Percentiles rank a stretch among this genome's conserved stretches.
Conservation (phyloP, 1,284 basidiomycete genomes). For the Papiliotrema flavescens region DNA sequence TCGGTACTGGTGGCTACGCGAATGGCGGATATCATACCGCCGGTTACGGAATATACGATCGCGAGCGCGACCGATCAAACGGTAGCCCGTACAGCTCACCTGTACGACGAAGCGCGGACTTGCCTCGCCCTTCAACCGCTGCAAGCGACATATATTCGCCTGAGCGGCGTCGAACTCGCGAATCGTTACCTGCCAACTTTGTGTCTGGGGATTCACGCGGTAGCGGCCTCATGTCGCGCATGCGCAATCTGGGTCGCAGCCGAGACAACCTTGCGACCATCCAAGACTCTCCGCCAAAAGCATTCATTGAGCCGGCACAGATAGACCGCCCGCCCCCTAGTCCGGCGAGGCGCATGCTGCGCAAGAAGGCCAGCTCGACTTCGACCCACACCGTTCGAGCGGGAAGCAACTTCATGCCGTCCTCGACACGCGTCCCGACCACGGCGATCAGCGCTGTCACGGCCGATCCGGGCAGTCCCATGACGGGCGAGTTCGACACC, state of each 20-base stretch:
- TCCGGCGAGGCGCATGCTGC: slow-evolving; percentile 11
- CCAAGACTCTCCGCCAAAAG: slow-evolving; percentile 9
- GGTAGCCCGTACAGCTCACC: not conserved
- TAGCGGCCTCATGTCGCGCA: not conserved
- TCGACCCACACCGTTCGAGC: slow-evolving; percentile 26
- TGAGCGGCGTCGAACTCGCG: not conserved
- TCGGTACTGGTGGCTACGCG: too few relatives aligned
- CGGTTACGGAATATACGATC: too few relatives aligned
- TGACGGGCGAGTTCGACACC: not conserved
- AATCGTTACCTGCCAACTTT: slow-evolving; percentile 2
- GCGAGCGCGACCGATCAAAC: too few relatives aligned
- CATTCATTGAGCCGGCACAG: not conserved
- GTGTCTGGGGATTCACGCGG: not conserved
- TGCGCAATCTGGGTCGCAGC: not conserved
- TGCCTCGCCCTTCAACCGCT: not conserved
- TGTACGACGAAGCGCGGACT: not conserved
- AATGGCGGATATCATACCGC: too few relatives aligned
- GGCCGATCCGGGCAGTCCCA: not conserved
- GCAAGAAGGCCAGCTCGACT: slow-evolving; percentile 22
- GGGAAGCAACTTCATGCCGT: slow-evolving; percentile 17
- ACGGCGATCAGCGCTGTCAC: slow-evolving; percentile 22
- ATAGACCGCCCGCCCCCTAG: not conserved
- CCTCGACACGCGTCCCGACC: slow-evolving; percentile 9
- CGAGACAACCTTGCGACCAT: slow-evolving; percentile 3
- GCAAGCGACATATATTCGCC: not conserved